A percentile compares a stretch with the other conserved stretches of the same genome.
These are phyloP conservation scores for Phlyctochytrium bullatum DNA, from an alignment of 192 early-diverging fungal genomes.

Conservation along the genomic window DNA sequence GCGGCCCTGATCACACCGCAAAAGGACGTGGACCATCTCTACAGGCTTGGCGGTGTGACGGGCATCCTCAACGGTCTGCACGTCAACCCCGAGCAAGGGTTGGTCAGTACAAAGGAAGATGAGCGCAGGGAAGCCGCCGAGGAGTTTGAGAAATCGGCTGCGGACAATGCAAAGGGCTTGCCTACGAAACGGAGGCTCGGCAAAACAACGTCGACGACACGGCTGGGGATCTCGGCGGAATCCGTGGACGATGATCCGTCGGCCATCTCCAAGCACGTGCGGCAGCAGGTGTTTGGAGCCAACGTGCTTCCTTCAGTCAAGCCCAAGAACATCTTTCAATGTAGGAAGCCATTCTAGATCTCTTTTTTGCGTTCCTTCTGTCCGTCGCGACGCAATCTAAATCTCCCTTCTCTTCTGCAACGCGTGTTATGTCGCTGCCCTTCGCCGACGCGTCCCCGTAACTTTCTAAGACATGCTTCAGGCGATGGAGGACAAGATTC, in stretches of 20 bases:
- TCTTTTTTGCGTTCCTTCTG: too few species aligned
- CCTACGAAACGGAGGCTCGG: too few species aligned
- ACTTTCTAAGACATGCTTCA: conserved; percentile 24
- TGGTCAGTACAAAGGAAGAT: neutral
- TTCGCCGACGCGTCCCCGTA: too few species aligned
- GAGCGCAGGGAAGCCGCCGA: neutral
- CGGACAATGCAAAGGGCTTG: too few species aligned
- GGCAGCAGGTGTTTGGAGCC: conserved; percentile 25
- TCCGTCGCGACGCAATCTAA: too few species aligned
- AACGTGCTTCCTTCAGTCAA: conserved; percentile 42
- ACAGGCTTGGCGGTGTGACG: neutral
- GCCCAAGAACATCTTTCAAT: conserved; percentile 33
- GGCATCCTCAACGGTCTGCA: neutral
- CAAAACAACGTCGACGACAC: neutral
- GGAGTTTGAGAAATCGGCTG: neutral
- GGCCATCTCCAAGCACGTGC: too few species aligned
- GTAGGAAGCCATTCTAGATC: too few species aligned
- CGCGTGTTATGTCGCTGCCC: too few species aligned
- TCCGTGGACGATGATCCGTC: neutral
- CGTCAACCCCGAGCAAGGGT: neutral
- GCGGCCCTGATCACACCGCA: neutral
- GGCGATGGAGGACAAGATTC: conserved; percentile 48
- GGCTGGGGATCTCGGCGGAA: neutral
- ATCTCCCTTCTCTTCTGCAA: too few species aligned
- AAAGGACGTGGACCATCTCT: neutral